phyloP scores from a whole-genome alignment of 495 filamentous ascomycete genomes.

The Penicillium subrubescens region DNA sequence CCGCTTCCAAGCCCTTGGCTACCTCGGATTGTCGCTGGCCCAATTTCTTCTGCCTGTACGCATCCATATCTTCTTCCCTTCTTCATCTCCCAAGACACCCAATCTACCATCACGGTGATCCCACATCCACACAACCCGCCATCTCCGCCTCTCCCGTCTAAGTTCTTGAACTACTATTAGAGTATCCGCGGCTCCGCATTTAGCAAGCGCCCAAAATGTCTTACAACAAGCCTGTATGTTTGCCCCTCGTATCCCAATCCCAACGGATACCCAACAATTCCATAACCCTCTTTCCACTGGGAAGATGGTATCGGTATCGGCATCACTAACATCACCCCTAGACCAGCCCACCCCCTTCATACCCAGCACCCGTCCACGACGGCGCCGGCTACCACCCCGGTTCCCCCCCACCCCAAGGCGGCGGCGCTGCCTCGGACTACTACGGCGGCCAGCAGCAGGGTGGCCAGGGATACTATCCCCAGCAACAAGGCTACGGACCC shows the following conservation, averaged over 20 bases:
- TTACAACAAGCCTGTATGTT: conserved; percentile 40
- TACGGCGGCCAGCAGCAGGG: conserved; percentile 25
- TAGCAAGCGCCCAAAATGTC: conserved; percentile 26
- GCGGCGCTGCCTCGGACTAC: conserved; percentile 28
- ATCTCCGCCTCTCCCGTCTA: conserved; percentile 8
- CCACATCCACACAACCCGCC: neutral
- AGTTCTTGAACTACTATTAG: neutral
- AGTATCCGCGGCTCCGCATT: conserved; percentile 8
- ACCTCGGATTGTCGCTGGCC: neutral
- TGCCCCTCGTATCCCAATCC: conserved; percentile 1
- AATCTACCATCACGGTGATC: neutral
- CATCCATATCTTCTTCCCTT: neutral
- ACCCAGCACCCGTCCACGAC: conserved; percentile 38
- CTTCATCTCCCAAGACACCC: neutral
- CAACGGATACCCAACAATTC: neutral
- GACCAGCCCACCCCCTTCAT: conserved; percentile 46
- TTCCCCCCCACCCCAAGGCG: conserved; percentile 31
- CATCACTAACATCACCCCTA: conserved; percentile 8
- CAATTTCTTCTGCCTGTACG: neutral
- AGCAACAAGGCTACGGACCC: conserved; percentile 8
- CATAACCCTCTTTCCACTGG: neutral
- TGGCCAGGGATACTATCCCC: conserved; percentile 30
- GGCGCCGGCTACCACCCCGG: conserved; percentile 25
- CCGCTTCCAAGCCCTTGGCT: conserved; percentile 6
- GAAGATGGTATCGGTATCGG: neutral